Conservation (phyloP, 345 rosid species). For the Turritis glabra region DNA sequence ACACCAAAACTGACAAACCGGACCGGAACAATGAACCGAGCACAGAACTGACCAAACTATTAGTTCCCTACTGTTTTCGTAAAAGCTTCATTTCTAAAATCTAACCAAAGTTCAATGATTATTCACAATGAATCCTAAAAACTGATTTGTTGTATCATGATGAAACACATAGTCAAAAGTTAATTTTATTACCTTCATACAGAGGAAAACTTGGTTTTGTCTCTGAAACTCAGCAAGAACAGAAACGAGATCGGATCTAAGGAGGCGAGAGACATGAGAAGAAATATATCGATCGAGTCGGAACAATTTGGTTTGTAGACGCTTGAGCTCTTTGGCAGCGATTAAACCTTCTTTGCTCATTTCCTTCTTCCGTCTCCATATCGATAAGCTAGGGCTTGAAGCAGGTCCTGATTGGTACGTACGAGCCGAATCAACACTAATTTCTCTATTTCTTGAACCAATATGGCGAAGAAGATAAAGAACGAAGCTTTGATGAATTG, state of each 20-base stretch:
- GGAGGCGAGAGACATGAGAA: constrained; percentile 77
- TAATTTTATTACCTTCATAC: constrained; percentile 65
- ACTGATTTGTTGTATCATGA: neutral
- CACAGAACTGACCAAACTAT: too few relatives aligned
- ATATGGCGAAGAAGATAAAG: constrained; percentile 7
- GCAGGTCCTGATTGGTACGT: constrained; percentile 42
- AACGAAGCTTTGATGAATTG: constrained; percentile 16
- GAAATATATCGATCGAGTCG: constrained; percentile 64
- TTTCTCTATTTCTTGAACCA: neutral
- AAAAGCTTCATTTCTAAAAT: neutral
- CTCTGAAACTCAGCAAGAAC: constrained; percentile 92
- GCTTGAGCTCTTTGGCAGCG: constrained; percentile 80
- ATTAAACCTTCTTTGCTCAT: constrained; percentile 85
- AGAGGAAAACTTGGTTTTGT: constrained; percentile 84
- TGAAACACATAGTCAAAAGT: neutral
- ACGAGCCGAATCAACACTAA: constrained; percentile 1
- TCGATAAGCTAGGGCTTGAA: constrained; percentile 89
- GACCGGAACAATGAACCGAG: neutral
- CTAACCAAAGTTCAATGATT: neutral
- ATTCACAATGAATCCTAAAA: neutral
- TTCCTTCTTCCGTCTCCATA: constrained; percentile 95
- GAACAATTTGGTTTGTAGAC: constrained; percentile 57
- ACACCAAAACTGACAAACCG: neutral
- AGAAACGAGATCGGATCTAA: constrained; percentile 81
- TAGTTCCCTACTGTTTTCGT: too few relatives aligned